Evolutionary conservation across 2,329 filamentous ascomycete species (phyloP).

Genomic region (Clonostachys chloroleuca): DNA sequence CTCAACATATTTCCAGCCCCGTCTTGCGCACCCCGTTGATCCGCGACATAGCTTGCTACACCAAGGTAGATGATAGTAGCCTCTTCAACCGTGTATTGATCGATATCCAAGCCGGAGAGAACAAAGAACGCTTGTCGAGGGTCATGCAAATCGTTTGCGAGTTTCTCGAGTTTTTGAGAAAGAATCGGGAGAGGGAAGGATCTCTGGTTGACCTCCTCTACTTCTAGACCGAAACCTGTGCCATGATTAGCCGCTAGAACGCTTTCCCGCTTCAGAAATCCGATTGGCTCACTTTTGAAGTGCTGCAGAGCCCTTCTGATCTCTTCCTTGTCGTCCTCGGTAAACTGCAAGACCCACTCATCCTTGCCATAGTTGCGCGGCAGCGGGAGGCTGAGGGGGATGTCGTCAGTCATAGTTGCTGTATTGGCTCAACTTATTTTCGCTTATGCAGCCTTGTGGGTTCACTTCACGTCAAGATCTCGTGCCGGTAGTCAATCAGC

Average conservation of each 20-base stretch:
- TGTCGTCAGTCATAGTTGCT: no score
- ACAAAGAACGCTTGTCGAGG: constrained; percentile 1
- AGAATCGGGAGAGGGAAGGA: constrained; percentile 1
- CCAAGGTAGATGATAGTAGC: constrained; percentile 1
- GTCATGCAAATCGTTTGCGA: neutral
- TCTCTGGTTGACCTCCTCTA: neutral
- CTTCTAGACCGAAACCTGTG: no score
- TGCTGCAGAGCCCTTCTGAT: neutral
- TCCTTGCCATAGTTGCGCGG: no score
- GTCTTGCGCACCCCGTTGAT: constrained; percentile 1
- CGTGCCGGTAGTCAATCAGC: no score
- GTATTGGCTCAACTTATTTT: no score
- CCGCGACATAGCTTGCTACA: constrained; percentile 1
- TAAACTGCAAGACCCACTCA: neutral
- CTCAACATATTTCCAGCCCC: neutral
- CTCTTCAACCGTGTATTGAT: neutral
- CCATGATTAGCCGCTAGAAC: no score
- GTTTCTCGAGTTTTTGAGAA: neutral
- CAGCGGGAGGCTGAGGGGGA: no score
- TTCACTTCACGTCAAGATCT: no score
- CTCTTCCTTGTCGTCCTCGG: neutral
- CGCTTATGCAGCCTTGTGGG: no score
- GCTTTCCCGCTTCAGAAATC: no score
- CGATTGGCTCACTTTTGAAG: no score
- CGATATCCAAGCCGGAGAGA: constrained; percentile 1